These are phyloP conservation scores for Thymus mandschuricus DNA, from an alignment of 257 asterid species.

Conservation along the genomic window DNA sequence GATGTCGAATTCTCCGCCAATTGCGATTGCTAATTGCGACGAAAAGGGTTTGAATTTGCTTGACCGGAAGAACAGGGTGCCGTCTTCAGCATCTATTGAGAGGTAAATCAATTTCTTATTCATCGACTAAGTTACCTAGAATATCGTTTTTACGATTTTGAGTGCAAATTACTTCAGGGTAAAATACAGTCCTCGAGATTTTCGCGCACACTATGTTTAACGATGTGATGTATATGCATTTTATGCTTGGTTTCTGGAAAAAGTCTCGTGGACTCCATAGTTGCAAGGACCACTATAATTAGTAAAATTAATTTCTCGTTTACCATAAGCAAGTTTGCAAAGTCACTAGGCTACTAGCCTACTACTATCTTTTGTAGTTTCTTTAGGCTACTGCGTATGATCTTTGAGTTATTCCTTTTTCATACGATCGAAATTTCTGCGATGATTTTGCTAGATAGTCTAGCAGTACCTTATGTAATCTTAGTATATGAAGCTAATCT, in stretches of 20 bases:
- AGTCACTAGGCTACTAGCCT: neutral
- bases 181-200: neutral
- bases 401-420: neutral
- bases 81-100: slow-evolving; percentile 71
- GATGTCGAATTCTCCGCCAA: slow-evolving; percentile 63
- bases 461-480: neutral
- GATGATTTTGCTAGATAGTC: slow-evolving; percentile 9
- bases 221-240: neutral
- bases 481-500: neutral
- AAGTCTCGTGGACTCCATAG: slow-evolving; percentile 3
- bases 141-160: slow-evolving; percentile 1
- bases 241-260: slow-evolving; percentile 9
- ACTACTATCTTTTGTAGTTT: neutral
- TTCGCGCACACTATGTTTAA: slow-evolving; percentile 18
- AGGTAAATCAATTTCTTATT: slow-evolving; percentile 47
- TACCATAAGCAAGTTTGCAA: slow-evolving; percentile 6
- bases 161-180: slow-evolving; percentile 4
- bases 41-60: slow-evolving; percentile 52
- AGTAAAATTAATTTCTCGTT: neutral
- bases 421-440: neutral
- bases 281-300: neutral
- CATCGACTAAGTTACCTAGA: neutral
- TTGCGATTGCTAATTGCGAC: slow-evolving; percentile 50
- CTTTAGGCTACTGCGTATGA: neutral
- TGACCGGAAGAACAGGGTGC: slow-evolving; percentile 58